Evolutionary conservation across 2,329 filamentous ascomycete genomes (phyloP).

Genomic region (Rhytidhysteron rufulum): DNA sequence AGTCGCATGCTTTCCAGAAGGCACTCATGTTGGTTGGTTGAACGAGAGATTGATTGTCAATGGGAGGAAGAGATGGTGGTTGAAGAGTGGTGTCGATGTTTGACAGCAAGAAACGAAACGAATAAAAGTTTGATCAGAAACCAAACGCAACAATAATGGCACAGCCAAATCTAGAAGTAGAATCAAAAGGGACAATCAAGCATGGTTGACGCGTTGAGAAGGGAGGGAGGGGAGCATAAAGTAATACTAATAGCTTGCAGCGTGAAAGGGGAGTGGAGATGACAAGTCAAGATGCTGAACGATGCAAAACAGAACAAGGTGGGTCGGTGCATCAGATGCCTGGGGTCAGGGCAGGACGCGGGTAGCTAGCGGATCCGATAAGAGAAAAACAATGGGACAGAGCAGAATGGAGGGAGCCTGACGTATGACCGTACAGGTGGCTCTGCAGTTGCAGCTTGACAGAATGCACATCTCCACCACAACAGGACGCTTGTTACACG

Average conservation of each 20-base stretch:
- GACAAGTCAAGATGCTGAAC: not conserved
- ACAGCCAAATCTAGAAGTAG: no score
- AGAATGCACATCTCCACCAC: not conserved
- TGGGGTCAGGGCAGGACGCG: not conserved
- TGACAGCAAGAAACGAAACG: not conserved
- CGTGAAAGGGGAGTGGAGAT: not conserved
- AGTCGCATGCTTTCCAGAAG: slow-evolving; percentile 3
- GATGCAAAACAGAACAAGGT: not conserved
- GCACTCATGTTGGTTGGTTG: slow-evolving; percentile 8
- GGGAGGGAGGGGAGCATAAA: no score
- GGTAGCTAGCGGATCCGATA: no score
- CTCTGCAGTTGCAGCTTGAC: no score
- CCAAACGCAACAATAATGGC: not conserved
- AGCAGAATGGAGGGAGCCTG: not conserved
- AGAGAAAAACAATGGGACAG: not conserved
- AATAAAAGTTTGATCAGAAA: not conserved
- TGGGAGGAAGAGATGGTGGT: not conserved
- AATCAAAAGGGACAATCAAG: no score
- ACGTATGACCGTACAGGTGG: not conserved
- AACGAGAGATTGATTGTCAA: not conserved
- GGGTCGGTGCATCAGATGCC: not conserved
- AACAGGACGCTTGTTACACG: not conserved
- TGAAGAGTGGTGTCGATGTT: not conserved
- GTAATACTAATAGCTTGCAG: no score
- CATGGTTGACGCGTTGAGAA: no score